Base-by-base conservation (phyloP, 1,139 yeast genomes). In the Magnusiomyces tetraspermus region DNA sequence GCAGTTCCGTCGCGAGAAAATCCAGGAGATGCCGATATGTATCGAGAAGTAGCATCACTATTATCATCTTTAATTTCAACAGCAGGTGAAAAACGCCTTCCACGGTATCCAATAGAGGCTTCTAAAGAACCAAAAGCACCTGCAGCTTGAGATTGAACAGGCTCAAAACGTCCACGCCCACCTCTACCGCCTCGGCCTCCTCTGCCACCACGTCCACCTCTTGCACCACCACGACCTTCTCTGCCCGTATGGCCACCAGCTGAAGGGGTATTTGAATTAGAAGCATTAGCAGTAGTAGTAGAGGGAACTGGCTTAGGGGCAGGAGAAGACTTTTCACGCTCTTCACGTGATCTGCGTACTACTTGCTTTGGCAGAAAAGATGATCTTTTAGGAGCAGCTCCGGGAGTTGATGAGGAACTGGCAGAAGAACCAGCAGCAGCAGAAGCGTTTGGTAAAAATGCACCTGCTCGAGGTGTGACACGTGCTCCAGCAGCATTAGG, bases 351-450 rank as follows among this genome's bases (percentile, higher is more conserved):
- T 64, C 87, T 80, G 67, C 97, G 74, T 1, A 86, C 87, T 43
- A 88, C 95, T 1, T 75, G 83, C 66, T 88, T 88, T 1, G 96
- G 96, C 63, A 82, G 79, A 68, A 88, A 88, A 78, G 72, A 30
- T 75, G 73, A 22, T 80, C 79, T 61, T 11, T 10, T 24, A 15
- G 77, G 80, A n/a, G 24, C 24, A 6, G 42, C 40, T 71, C 60
- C 61, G n/a, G n/a, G n/a, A n/a, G n/a, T n/a, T n/a, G n/a, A n/a
- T n/a, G n/a, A n/a, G n/a, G n/a, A n/a, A n/a, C n/a, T n/a, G n/a
- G n/a, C n/a, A n/a, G n/a, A n/a, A 28, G 50, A 26, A 2, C 49
- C 33, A 8, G 43, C 19, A 13, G 50, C 21, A n/a, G 54, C 19
- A n/a, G 15, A 26, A 2, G 53, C 42, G 15, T 13, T n/a, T 19